Evolutionary conservation across 2,329 filamentous ascomycete genomes (phyloP), one percentile per base, ranked within the genome.

Genomic region (Alternaria gaisen): DNA sequence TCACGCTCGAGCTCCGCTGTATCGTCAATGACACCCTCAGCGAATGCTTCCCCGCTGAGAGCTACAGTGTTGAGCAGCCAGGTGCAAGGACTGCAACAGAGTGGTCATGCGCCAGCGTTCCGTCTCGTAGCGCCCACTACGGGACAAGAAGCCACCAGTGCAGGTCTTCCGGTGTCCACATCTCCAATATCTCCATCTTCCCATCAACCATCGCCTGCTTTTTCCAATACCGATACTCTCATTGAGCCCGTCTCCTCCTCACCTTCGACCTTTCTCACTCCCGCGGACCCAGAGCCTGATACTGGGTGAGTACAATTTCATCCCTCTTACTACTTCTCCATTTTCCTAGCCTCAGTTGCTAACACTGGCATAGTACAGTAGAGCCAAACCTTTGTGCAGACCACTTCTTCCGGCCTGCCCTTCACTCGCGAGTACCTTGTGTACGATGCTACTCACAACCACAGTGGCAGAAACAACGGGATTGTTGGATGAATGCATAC

Each of bases 401-500:
- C 52, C 63, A 65, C 56, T 70, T 73, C 43, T 62, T 65, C n/a
- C 67, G 51, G 40, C 52, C 65, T 24, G 52, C 70, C 1, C 60
- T 65, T 3, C 36, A 28, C 5, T 68, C 65, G 28, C 47, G 46
- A 14, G 64, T 63, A 34, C 74, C 75, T 5, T 77, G 75, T 34
- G 28, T 67, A 18, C 48, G 55, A 7, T 77, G 74, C 58, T 77
- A 74, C 34, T 40, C 68, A 50, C 30, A 60, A 32, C 64, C 66
- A 0, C 43, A 67, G 56, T 75, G 67, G 60, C 51, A 56, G 43
- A 16, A 5, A 1, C 20, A 63, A 24, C 54, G 63, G 12, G 20
- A 18, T 9, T n/a, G 32, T 7, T 73, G 66, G 69, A 64, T 71
- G 60, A 56, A 59, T 8, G 48, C 44, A 26, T 74, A 74, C 60